phyloP scores from a whole-genome alignment of 495 filamentous ascomycete genomes.

The Aspergillus ostianus region DNA sequence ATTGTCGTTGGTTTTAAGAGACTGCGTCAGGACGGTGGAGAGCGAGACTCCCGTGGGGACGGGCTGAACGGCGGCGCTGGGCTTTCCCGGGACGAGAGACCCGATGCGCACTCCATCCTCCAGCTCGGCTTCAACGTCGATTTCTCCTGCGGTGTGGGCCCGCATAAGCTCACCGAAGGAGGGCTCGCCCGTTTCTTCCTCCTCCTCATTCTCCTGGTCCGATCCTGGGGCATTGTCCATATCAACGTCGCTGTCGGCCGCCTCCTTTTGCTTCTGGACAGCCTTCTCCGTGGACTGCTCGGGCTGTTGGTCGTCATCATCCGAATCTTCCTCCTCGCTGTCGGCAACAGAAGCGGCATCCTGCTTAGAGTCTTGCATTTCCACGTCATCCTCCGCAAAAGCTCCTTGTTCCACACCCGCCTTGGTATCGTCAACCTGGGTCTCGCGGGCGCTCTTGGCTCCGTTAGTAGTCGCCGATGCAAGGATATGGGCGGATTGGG shows the following conservation, averaged over 20 bases:
- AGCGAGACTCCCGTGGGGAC: slow-evolving; percentile 77
- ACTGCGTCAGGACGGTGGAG: slow-evolving; percentile 85
- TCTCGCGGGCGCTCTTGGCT: slow-evolving; percentile 57
- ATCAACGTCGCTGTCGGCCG: slow-evolving; percentile 42
- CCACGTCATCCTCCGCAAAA: slow-evolving; percentile 41
- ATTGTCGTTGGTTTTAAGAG: slow-evolving; percentile 85
- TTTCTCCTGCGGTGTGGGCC: slow-evolving; percentile 62
- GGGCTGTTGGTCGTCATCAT: slow-evolving; percentile 39
- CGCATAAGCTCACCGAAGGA: slow-evolving; percentile 87
- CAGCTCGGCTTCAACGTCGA: slow-evolving; percentile 69
- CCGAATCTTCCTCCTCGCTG: slow-evolving; percentile 39
- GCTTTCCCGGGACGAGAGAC: slow-evolving; percentile 38
- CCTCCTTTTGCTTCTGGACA: slow-evolving; percentile 28
- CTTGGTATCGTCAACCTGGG: slow-evolving; percentile 70
- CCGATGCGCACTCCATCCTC: slow-evolving; percentile 42
- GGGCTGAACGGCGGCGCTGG: slow-evolving; percentile 43
- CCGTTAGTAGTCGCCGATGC: slow-evolving; percentile 52
- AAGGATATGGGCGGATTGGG: slow-evolving; percentile 43
- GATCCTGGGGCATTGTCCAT: slow-evolving; percentile 39
- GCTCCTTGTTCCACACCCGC: slow-evolving; percentile 58
- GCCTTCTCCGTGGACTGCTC: slow-evolving; percentile 37
- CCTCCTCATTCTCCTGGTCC: slow-evolving; percentile 43
- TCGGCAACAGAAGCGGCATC: slow-evolving; percentile 36
- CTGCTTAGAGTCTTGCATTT: slow-evolving; percentile 50
- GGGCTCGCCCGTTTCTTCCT: slow-evolving; percentile 58